phyloP scores from a whole-genome alignment of 495 filamentous ascomycete genomes.

The Daldinia loculata region DNA sequence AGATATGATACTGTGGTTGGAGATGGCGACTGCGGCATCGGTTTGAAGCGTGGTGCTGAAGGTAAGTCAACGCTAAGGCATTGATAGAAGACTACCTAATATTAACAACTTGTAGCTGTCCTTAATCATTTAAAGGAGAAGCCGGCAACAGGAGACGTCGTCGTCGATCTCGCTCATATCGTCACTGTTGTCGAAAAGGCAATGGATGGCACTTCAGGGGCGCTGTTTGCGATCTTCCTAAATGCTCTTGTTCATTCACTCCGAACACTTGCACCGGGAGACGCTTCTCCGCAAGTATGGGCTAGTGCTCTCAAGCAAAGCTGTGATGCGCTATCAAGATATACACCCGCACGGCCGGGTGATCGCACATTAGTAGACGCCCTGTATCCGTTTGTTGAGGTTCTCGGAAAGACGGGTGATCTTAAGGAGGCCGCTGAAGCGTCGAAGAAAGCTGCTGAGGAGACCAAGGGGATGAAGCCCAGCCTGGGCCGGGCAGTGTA shows the following conservation, averaged over 20 bases:
- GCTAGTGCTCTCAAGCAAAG: slow-evolving; percentile 76
- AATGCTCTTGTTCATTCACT: slow-evolving; percentile 85
- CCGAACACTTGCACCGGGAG: slow-evolving; percentile 59
- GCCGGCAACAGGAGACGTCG: slow-evolving; percentile 70
- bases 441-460: slow-evolving; percentile 76
- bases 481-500: slow-evolving; percentile 90
- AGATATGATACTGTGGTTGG: slow-evolving; percentile 91
- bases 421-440: slow-evolving; percentile 76
- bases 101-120: slow-evolving; percentile 61
- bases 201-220: slow-evolving; percentile 97
- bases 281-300: slow-evolving; percentile 70
- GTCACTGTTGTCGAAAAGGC: slow-evolving; percentile 83
- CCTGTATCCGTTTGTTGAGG: slow-evolving; percentile 83
- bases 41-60: slow-evolving; percentile 89
- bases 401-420: slow-evolving; percentile 68
- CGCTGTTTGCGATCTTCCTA: slow-evolving; percentile 94
- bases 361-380: slow-evolving; percentile 94
- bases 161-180: slow-evolving; percentile 76
- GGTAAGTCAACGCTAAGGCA: slow-evolving; percentile 51
- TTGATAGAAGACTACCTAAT: background rate
- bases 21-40: slow-evolving; percentile 94
- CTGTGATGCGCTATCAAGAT: slow-evolving; percentile 73
- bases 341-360: slow-evolving; percentile 89
- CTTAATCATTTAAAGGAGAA: slow-evolving; percentile 68
- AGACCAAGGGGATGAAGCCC: slow-evolving; percentile 90